A percentile compares a stretch with the other conserved stretches of the same genome.
phyloP scores from a whole-genome alignment of 345 rosid genomes.

The Moringa oleifera region DNA sequence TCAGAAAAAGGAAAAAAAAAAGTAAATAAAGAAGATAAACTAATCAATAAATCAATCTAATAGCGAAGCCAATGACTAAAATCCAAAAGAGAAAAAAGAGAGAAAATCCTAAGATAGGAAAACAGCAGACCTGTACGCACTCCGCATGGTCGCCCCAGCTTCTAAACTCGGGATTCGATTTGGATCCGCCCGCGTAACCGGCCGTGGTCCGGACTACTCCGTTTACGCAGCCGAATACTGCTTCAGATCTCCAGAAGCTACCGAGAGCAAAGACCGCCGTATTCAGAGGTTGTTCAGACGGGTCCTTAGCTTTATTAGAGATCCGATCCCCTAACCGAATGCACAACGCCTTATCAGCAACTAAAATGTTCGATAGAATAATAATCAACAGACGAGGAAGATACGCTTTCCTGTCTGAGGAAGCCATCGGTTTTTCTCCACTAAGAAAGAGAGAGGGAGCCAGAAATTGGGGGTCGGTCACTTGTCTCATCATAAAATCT shows the following conservation, averaged over 20 bases:
- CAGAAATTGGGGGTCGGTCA: constrained; percentile 5
- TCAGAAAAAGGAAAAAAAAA: not conserved
- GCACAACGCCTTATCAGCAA: constrained; percentile 29
- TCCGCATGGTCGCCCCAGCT: constrained; percentile 84
- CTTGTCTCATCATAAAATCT: too few species aligned
- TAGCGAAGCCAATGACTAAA: too few species aligned
- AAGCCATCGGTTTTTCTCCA: constrained; percentile 24
- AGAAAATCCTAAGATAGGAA: not conserved
- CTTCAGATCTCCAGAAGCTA: constrained; percentile 96
- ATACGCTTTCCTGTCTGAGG: constrained; percentile 11
- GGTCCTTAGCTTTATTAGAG: constrained; percentile 27
- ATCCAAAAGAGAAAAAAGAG: too few species aligned
- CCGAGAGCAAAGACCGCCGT: constrained; percentile 84
- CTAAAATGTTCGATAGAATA: constrained; percentile 21
- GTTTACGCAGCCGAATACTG: constrained; percentile 76
- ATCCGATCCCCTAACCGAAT: constrained; percentile 59
- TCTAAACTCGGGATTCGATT: constrained; percentile 68
- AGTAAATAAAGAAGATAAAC: not conserved
- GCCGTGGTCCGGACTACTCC: constrained; percentile 74
- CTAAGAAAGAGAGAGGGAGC: too few species aligned
- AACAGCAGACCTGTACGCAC: constrained; percentile 60
- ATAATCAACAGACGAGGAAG: constrained; percentile 6
- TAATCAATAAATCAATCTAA: not conserved
- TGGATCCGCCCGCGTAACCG: constrained; percentile 80
- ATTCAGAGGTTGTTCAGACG: constrained; percentile 35